Evolutionary conservation across 1,139 yeast species (phyloP).

Genomic region (Taphrina sp.): DNA sequence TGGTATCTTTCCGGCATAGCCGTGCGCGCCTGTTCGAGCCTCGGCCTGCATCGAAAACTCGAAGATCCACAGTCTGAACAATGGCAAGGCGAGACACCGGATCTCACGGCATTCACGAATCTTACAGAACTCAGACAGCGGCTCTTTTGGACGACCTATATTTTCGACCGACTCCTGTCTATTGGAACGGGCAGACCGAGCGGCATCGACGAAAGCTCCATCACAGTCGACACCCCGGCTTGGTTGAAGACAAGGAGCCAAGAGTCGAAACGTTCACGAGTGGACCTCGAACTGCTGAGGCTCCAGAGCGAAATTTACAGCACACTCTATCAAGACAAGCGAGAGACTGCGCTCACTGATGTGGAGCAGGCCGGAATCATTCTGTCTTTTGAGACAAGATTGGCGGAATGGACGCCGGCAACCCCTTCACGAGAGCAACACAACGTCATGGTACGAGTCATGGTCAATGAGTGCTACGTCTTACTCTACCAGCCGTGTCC

Average conservation of each 20-base stretch:
- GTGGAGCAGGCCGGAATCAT: not conserved
- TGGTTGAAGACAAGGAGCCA: not conserved
- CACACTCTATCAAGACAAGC: conserved; percentile 2
- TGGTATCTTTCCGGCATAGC: conserved; percentile 26
- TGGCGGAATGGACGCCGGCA: not conserved
- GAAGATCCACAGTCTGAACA: not conserved
- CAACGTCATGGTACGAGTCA: not conserved
- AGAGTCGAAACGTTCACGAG: no score
- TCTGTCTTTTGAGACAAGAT: not conserved
- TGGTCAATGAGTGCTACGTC: no score
- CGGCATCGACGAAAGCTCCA: conserved; percentile 7
- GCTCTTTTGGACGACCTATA: conserved; percentile 24
- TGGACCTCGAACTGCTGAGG: conserved; percentile 2
- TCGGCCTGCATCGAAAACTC: conserved; percentile 7
- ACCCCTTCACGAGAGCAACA: not conserved
- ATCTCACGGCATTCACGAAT: not conserved
- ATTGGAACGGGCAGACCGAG: conserved; percentile 16
- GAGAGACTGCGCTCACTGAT: not conserved
- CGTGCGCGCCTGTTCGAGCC: conserved; percentile 23
- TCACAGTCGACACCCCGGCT: not conserved
- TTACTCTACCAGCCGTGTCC: conserved; percentile 3
- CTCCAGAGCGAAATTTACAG: conserved; percentile 7
- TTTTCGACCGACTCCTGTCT: conserved; percentile 17
- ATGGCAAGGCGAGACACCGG: not conserved
- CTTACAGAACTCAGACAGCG: conserved; percentile 4